Base-by-base conservation (phyloP, 106 monocot species). In the Allium cepa region DNA sequence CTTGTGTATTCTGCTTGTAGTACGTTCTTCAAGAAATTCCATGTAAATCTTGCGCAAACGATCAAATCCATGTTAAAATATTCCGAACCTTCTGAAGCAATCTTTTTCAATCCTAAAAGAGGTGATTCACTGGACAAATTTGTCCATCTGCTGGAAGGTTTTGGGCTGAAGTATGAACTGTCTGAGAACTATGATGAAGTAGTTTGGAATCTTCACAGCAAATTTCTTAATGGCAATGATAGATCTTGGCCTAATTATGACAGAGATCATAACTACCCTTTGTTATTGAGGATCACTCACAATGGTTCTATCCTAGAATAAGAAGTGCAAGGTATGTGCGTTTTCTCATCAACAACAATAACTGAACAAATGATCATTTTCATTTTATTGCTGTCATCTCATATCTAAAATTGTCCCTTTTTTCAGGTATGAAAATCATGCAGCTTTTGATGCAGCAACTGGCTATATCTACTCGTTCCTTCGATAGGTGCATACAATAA, bases 21-120 rank as follows among this genome's bases (percentile, higher is more conserved):
- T 77, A 99, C 99, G 13, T 99, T 99, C 79, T 99, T 93, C 75
- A 90, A 93, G 83, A 80, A 90, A 75, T 93, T 84, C 71, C 99
- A 99, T 63, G 72, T 80, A 56, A 77, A 81, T 64, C 99, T 99
- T 74, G 99, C 85, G 27, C 50, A 50, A 18, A 72, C 78, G 28
- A 66, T 99, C 67, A 93, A 79, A 75, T 82, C 77, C 61, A 56
- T 90, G 49, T 71, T 99, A 72, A 93, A 76, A 72, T 48, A 65
- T 60, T 83, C 89, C 10, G 83, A 78, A 59, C 59, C 50, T 15
- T 99, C 99, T 53, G 79, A 90, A 60, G 99, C 99, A 56, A 71
- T 90, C 47, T 83, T 99, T 66, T 52, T 99, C 57, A 80, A 86
- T 68, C 99, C 93, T 1, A 87, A 75, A 72, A 87, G 99, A 83